Conservation (phyloP, 495 filamentous ascomycete species). For the Astrocystis sublimbata region DNA sequence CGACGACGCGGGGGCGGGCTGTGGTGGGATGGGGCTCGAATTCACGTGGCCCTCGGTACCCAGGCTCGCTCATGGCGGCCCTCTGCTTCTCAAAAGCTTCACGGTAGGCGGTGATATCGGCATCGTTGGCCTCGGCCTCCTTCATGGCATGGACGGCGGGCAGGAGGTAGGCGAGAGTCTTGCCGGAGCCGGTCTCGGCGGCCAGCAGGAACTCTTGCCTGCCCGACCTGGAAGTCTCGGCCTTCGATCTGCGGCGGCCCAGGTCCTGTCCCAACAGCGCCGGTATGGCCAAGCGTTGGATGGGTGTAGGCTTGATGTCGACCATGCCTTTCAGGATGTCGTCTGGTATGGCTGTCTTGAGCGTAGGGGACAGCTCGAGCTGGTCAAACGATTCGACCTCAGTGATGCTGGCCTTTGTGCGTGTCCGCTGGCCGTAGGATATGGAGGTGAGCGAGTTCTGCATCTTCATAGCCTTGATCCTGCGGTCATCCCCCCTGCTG, state of each 20-base stretch:
- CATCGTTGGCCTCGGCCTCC: slow-evolving; percentile 66
- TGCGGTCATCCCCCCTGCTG: slow-evolving; percentile 39
- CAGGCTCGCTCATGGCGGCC: slow-evolving; percentile 49
- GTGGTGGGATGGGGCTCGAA: slow-evolving; percentile 69
- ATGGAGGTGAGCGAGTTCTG: slow-evolving; percentile 73
- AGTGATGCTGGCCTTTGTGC: slow-evolving; percentile 68
- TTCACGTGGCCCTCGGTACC: slow-evolving; percentile 53
- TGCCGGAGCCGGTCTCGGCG: slow-evolving; percentile 95
- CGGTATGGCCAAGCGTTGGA: slow-evolving; percentile 87
- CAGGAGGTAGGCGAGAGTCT: slow-evolving; percentile 88
- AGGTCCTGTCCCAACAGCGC: slow-evolving; percentile 58
- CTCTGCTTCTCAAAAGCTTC: slow-evolving; percentile 48
- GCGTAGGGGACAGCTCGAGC: slow-evolving; percentile 68
- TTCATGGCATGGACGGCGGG: slow-evolving; percentile 84
- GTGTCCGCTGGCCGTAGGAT: slow-evolving; percentile 67
- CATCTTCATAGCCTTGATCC: slow-evolving; percentile 90
- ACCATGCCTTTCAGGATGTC: slow-evolving; percentile 72
- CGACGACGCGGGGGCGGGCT: slow-evolving; percentile 77
- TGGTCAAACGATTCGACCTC: slow-evolving; percentile 75
- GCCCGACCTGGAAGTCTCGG: slow-evolving; percentile 25
- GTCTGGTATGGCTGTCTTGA: slow-evolving; percentile 70
- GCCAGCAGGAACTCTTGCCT: slow-evolving; percentile 81
- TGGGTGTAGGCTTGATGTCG: slow-evolving; percentile 76
- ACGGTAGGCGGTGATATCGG: slow-evolving; percentile 52
- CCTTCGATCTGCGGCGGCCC: slow-evolving; percentile 18